Base-by-base conservation (phyloP, 352 stramenopile species). In the Peronospora farinosa region DNA sequence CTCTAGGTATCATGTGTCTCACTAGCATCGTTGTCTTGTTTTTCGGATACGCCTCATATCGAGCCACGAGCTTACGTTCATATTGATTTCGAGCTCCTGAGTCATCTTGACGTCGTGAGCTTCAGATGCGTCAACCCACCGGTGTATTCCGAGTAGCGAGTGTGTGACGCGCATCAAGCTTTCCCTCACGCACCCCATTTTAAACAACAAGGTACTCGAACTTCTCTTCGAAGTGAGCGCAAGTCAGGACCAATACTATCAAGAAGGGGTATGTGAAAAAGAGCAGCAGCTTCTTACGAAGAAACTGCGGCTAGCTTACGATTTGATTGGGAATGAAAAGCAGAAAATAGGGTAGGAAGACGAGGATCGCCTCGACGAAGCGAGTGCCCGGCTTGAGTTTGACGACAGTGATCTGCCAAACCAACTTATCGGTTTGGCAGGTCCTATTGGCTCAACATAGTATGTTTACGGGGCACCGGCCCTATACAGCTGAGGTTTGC, bases 41-140 rank as follows among this genome's bases (percentile, higher is more conserved):
- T 27, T 5, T 27, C 23, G 23, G 23, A 27, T 27, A 27, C 3
- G 23, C 5, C 3, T 27, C 5, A 27, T 23, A 23, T 27, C 23
- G 23, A 27, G 23, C 23, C 3, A 27, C 87, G 0, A 97, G 58
- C 35, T 94, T 93, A 16, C 88, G 78, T 49, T 97, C 88, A 56
- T 96, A 97, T 52, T 96, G 79, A 44, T 96, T 97, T 96, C 87
- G 3, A 96, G 70, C 39, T 97, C 87, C 54, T 95, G 75, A 0
- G 73, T 85, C n/a, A 92, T 83, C 36, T 87, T 91, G 7, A 87
- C 78, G 31, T 94, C 80, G 36, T 75, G 85, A 0, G 67, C 75
- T 40, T 89, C 2, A 84, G 72, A 16, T 89, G 69, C 1, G 79
- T 69, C 25, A 95, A 67, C n/a, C 92, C 77, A 47, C 91, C 82